Percentiles rank a stretch among this genome's conserved stretches.
Conservation (phyloP, 768 basidiomycete genomes). For the Mycena olivaceomarginata region DNA sequence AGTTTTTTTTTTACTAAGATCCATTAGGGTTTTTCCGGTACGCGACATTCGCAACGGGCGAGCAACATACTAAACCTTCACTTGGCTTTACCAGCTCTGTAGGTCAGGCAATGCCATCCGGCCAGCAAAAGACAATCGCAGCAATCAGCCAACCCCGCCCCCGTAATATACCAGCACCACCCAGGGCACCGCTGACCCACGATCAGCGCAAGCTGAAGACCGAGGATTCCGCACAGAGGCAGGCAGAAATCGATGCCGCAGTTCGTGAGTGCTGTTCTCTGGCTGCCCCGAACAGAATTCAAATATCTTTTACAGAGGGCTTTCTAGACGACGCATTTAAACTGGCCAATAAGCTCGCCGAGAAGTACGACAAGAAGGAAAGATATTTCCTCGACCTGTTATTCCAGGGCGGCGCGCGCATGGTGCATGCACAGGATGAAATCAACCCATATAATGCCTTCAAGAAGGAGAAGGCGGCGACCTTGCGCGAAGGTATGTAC, state of each 20-base stretch:
- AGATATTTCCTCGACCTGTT: conserved; percentile 1
- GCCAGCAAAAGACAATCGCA: background rate
- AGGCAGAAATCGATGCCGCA: background rate
- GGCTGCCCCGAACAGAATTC: background rate
- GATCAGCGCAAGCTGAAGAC: background rate
- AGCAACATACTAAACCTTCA: too few relatives aligned
- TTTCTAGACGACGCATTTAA: background rate
- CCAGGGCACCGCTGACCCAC: background rate
- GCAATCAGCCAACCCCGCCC: background rate
- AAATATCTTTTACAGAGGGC: background rate
- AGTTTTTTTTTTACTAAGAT: background rate
- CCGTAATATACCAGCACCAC: background rate
- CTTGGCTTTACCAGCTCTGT: too few relatives aligned
- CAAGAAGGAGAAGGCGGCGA: background rate
- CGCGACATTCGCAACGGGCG: too few relatives aligned
- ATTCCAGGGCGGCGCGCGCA: conserved; percentile 4
- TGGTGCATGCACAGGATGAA: background rate
- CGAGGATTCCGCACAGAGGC: background rate
- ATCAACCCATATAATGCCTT: conserved; percentile 9
- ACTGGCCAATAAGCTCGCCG: background rate
- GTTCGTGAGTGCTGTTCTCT: background rate
- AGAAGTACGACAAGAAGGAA: background rate
- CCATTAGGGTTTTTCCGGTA: background rate
- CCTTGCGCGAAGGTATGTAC: background rate
- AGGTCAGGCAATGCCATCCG: background rate